Evolutionary conservation across 768 basidiomycete genomes (phyloP), one percentile per base, ranked within the genome.

Genomic region (Lactarius indigo): DNA sequence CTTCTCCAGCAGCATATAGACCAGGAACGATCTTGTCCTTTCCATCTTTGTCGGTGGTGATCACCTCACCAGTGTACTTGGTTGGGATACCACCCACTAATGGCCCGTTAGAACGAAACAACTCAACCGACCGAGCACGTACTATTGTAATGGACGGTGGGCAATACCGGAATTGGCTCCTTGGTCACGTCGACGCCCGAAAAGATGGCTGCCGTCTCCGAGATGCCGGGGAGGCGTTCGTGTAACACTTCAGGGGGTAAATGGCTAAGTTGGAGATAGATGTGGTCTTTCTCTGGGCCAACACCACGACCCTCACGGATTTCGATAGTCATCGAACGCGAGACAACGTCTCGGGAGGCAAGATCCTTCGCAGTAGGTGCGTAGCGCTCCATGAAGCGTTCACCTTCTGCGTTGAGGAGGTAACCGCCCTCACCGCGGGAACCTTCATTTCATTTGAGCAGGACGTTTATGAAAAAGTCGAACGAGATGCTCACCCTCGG

Each of bases 351-450:
- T 75, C 97, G 95, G 56, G 97, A 99, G 50, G 97, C 97, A 71
- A 99, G 87, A 83, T 99, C 97, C 84, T 98, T 98, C 69, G 97
- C 97, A 54, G 96, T 98, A 12, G 97, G 97, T 0, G 97, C 97
- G 77, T 98, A 98, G 77, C 96, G 93, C 79, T 98, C 96, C 97
- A 99, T 99, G 84, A 99, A 99, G 66, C 97, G 91, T 79, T 99
- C 97, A 76, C 97, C 97, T 82, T 98, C 91, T 10, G 94, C 92
- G 82, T 99, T 98, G 75, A 99, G 81, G 70, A 99, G 84, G 80
- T 98, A 98, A 70, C 97, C 97, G 81, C 97, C 97, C 79, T 99
- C 97, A 74, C 97, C 97, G 77, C 97, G 94, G 71, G 97, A 98
- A 72, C 96, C 96, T 95, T 71, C 67, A 39, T 39, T 30, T 65